These are phyloP conservation scores for Grosmannia clavigera DNA, from an alignment of 2,329 filamentous ascomycete species.

Conservation along the genomic window DNA sequence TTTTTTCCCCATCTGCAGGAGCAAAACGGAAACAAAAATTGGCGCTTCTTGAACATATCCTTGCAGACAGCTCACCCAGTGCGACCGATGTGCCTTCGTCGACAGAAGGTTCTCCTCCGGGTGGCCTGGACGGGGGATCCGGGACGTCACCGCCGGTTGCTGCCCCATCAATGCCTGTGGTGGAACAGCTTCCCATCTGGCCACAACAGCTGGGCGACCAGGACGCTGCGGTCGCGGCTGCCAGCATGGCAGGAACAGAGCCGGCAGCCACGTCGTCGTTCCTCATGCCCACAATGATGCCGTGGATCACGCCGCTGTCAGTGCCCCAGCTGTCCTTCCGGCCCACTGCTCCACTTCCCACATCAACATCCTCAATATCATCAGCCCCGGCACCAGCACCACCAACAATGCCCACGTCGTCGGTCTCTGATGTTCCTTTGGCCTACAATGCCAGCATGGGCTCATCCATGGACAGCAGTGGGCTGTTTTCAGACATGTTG, in stretches of 20 bases:
- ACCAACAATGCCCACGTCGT: neutral
- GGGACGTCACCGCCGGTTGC: neutral
- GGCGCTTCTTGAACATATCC: slow-evolving; percentile 25
- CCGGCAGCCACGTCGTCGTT: neutral
- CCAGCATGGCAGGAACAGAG: neutral
- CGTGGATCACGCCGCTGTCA: neutral
- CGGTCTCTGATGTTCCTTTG: too few relatives aligned
- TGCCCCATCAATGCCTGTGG: neutral
- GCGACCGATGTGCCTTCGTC: neutral
- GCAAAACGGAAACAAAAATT: slow-evolving; percentile 31
- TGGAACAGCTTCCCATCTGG: neutral
- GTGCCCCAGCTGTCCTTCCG: neutral
- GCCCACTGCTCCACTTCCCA: neutral
- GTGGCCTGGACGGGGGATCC: neutral
- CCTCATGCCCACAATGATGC: neutral
- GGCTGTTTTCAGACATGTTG: neutral
- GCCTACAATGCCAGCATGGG: neutral
- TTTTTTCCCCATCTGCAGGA: slow-evolving; percentile 15
- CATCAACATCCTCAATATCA: neutral
- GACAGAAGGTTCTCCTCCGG: neutral
- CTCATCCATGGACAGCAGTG: neutral
- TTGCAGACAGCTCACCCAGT: slow-evolving; percentile 14
- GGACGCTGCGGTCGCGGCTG: neutral
- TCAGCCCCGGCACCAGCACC: neutral
- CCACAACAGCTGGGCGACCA: neutral